These are phyloP conservation scores for Phaeodactylum tricornutum DNA, from an alignment of 108 stramenopile species.

Conservation along the genomic window DNA sequence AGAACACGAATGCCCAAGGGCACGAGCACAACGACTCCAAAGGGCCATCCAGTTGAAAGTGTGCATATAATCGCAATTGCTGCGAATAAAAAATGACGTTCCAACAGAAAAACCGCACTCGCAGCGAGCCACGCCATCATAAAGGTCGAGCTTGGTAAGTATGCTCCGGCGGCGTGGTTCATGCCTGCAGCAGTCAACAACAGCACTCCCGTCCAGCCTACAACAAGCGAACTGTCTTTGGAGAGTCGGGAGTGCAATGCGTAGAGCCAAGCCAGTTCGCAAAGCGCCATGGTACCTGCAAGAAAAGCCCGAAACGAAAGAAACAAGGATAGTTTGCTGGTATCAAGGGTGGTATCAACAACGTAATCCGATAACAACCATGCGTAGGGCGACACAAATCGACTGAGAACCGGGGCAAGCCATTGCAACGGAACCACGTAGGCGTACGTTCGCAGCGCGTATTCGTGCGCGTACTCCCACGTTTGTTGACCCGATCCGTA, in stretches of 20 bases:
- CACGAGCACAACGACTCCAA: conserved; percentile 88
- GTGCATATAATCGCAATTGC: conserved; percentile 67
- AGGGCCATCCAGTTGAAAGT: conserved; percentile 92
- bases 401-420: background rate
- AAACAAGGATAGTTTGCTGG: conserved; percentile 38
- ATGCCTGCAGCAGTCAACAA: conserved; percentile 35
- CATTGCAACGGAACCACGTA: conserved; percentile 50
- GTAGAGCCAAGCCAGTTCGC: conserved; percentile 25
- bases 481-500: conserved; percentile 73
- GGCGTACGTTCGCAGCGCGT: conserved; percentile 89
- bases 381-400: background rate
- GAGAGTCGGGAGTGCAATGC: conserved; percentile 9
- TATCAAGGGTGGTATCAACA: background rate
- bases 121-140: conserved; percentile 49
- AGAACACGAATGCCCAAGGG: conserved; percentile 75
- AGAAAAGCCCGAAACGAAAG: conserved; percentile 30
- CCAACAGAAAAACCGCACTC: conserved; percentile 33
- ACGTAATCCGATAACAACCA: background rate
- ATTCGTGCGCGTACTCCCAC: conserved; percentile 94
- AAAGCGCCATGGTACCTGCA: conserved; percentile 23
- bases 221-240: conserved; percentile 1
- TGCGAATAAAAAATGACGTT: conserved; percentile 30
- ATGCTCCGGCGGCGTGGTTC: conserved; percentile 8
- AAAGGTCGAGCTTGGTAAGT: conserved; percentile 26
- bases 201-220: conserved; percentile 34